Percentiles rank a stretch among this genome's conserved stretches.
These are phyloP conservation scores for Scheffersomyces ergatensis DNA, from an alignment of 805 yeast genomes.

Conservation along the genomic window DNA sequence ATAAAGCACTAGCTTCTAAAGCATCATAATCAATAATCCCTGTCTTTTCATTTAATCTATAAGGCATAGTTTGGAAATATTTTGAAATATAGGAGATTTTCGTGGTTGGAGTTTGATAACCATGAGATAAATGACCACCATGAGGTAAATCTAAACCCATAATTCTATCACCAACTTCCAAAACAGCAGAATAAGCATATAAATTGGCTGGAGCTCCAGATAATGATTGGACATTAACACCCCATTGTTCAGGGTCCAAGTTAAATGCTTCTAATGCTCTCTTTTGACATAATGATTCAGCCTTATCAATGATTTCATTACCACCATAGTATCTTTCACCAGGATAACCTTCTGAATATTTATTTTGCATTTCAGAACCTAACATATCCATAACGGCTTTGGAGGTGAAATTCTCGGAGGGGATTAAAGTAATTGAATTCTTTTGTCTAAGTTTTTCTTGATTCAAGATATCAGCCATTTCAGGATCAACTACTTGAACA, in stretches of 20 bases:
- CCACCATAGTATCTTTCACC: slow-evolving; percentile 99
- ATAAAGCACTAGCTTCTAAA: slow-evolving; percentile 83
- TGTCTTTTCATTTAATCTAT: slow-evolving; percentile 87
- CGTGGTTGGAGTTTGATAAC: slow-evolving; percentile 91
- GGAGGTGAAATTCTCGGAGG: slow-evolving; percentile 96
- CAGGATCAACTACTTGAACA: slow-evolving; percentile 73
- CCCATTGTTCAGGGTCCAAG: slow-evolving; percentile 84
- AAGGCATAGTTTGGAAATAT: slow-evolving; percentile 98
- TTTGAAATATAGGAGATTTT: slow-evolving; percentile 95
- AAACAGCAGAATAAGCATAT: slow-evolving; percentile 91
- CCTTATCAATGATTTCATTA: slow-evolving; percentile 93
- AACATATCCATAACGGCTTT: slow-evolving; percentile 93
- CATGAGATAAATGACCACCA: slow-evolving; percentile 98
- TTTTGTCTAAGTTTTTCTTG: slow-evolving; percentile 90
- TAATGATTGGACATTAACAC: slow-evolving; percentile 94
- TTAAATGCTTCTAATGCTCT: slow-evolving; percentile 91
- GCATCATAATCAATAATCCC: slow-evolving; percentile 96
- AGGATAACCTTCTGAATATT: slow-evolving; percentile 98
- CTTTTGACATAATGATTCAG: slow-evolving; percentile 87
- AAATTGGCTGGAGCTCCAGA: slow-evolving; percentile 98
- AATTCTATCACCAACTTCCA: slow-evolving; percentile 93
- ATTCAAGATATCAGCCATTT: slow-evolving; percentile 66
- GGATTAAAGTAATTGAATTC: slow-evolving; percentile 90
- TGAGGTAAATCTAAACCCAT: slow-evolving; percentile 99
- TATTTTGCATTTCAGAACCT: slow-evolving; percentile 97